Evolutionary conservation across 192 early-diverging fungal genomes (phyloP).

Genomic region (Coemansia sp.): DNA sequence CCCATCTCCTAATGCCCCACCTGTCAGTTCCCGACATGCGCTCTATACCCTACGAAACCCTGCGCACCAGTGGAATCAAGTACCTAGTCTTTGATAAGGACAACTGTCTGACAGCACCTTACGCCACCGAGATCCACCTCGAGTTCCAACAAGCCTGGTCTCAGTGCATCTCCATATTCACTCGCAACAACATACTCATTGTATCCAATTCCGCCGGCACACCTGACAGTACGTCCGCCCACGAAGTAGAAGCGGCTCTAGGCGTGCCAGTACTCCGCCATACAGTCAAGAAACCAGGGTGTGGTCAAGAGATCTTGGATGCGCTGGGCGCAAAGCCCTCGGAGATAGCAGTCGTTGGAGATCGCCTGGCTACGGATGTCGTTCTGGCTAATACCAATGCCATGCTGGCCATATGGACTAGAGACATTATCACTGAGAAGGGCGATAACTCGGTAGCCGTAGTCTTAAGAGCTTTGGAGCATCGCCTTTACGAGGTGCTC

Average conservation of each 20-base stretch:
- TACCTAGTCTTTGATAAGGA: constrained; percentile 96
- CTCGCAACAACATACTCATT: constrained; percentile 64
- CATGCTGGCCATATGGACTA: constrained; percentile 69
- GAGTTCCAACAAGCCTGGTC: constrained; percentile 71
- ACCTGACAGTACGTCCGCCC: constrained; percentile 60
- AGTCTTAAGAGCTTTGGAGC: constrained; percentile 25
- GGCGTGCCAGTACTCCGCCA: constrained; percentile 64
- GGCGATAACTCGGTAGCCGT: constrained; percentile 78
- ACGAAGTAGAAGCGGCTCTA: constrained; percentile 28
- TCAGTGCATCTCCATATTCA: constrained; percentile 62
- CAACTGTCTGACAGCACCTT: constrained; percentile 91
- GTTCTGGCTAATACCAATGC: constrained; percentile 78
- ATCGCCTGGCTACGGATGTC: constrained; percentile 84
- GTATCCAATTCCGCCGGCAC: constrained; percentile 94
- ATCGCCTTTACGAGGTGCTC: constrained; percentile 15
- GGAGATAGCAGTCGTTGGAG: constrained; percentile 78
- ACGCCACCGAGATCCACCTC: constrained; percentile 64
- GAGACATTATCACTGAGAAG: constrained; percentile 64
- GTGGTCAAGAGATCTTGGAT: constrained; percentile 59
- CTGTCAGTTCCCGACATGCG: constrained; percentile 74
- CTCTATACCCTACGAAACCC: constrained; percentile 60
- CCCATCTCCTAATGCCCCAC: constrained; percentile 74
- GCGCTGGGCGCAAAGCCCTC: constrained; percentile 51
- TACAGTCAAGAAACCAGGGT: constrained; percentile 68
- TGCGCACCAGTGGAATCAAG: constrained; percentile 62